A percentile compares a stretch with the other conserved stretches of the same genome.
Conservation (phyloP, 2,329 filamentous ascomycete species). For the Nemania sp. region DNA sequence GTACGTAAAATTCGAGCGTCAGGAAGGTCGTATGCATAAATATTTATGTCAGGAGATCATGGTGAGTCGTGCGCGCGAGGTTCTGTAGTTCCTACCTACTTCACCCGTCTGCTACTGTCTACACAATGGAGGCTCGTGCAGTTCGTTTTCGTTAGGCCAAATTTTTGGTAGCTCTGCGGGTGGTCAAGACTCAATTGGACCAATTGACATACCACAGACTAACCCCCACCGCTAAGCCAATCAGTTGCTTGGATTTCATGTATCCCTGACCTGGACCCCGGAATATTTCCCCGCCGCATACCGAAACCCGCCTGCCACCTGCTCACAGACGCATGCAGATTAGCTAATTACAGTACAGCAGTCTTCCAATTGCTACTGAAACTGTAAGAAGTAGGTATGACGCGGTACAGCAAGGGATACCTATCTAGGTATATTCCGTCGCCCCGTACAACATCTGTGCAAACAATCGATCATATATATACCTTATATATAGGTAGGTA, state of each 20-base stretch:
- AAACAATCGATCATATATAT: too few relatives aligned
- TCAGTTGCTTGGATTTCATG: background rate
- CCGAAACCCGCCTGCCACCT: slow-evolving; percentile 7
- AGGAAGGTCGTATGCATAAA: slow-evolving; percentile 1
- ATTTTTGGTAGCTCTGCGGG: slow-evolving; percentile 36
- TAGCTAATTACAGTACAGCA: background rate
- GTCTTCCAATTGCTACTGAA: background rate
- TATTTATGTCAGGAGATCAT: slow-evolving; percentile 25
- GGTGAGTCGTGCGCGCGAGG: slow-evolving; percentile 16
- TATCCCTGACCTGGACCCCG: background rate
- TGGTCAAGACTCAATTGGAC: slow-evolving; percentile 11
- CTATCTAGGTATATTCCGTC: too few relatives aligned
- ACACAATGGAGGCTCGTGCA: background rate
- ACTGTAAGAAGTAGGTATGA: background rate
- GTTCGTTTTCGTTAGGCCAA: slow-evolving; percentile 28
- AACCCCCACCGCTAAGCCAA: slow-evolving; percentile 17
- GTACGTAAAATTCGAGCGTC: background rate
- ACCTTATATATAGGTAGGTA: too few relatives aligned
- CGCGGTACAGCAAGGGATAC: background rate
- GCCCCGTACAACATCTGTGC: too few relatives aligned
- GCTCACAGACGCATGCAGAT: background rate
- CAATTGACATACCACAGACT: background rate
- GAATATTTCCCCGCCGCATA: slow-evolving; percentile 34
- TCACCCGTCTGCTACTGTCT: background rate
- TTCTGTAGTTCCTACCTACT: background rate